phyloP scores from a whole-genome alignment of 2,329 filamentous ascomycete genomes.

The Ascomycota sp. region DNA sequence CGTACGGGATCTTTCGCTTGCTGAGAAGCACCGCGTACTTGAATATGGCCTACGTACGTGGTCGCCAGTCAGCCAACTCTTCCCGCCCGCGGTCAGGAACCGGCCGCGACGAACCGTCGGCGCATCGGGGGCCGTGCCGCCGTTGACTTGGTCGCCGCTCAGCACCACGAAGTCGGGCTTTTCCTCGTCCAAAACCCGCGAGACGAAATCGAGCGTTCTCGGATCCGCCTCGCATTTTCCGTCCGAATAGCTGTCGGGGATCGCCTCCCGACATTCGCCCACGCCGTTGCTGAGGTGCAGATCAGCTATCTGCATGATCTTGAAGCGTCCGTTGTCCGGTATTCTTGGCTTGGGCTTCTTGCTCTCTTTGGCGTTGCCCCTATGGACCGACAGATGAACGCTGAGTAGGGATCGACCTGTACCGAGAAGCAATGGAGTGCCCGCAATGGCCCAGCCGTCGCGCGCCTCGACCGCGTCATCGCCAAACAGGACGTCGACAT shows the following conservation, averaged over 20 bases:
- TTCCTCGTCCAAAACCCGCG: constrained; percentile 67
- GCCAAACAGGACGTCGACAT: constrained; percentile 70
- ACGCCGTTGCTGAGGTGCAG: constrained; percentile 80
- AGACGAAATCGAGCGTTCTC: constrained; percentile 74
- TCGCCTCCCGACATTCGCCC: constrained; percentile 65
- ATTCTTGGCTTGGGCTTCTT: constrained; percentile 57
- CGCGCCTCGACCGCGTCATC: constrained; percentile 80
- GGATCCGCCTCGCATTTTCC: constrained; percentile 78
- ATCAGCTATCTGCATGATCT: constrained; percentile 92
- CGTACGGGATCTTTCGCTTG: constrained; percentile 74
- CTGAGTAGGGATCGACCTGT: constrained; percentile 37
- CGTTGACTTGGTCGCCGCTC: constrained; percentile 87
- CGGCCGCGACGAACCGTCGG: constrained; percentile 39
- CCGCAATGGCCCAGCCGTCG: constrained; percentile 59
- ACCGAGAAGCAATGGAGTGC: constrained; percentile 50
- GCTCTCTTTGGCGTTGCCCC: constrained; percentile 40
- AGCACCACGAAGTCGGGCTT: constrained; percentile 81
- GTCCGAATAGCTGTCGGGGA: constrained; percentile 48
- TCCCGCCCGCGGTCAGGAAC: no score
- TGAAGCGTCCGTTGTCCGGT: constrained; percentile 76
- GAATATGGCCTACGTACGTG: constrained; percentile 48
- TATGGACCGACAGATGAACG: constrained; percentile 55
- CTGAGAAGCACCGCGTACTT: constrained; percentile 74
- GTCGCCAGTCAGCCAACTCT: neutral
- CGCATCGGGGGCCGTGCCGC: constrained; percentile 73